phyloP scores from a whole-genome alignment of 1,284 basidiomycete species.

The Leucoagaricus sp. region DNA sequence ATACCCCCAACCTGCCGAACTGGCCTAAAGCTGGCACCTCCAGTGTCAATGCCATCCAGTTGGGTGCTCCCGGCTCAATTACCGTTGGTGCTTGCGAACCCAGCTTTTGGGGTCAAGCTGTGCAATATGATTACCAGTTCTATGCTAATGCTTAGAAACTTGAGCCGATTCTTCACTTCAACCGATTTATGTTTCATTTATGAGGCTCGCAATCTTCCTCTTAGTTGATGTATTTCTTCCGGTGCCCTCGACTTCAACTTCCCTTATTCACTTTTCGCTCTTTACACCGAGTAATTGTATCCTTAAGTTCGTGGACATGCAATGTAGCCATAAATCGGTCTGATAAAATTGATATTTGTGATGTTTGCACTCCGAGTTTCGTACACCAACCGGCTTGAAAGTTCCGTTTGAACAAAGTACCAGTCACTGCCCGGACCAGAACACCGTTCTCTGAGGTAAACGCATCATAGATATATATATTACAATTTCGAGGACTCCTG shows the following conservation, averaged over 20 bases:
- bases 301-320: not conserved
- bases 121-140: constrained; percentile 73
- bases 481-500: constrained; percentile 30
- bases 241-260: too few relatives aligned
- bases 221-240: too few relatives aligned
- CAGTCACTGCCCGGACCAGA: not conserved
- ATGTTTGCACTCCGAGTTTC: too few relatives aligned
- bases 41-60: constrained; percentile 51
- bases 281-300: constrained; percentile 12
- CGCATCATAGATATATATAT: too few relatives aligned
- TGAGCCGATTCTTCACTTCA: too few relatives aligned
- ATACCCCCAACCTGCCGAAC: constrained; percentile 42
- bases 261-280: too few relatives aligned
- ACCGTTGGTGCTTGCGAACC: constrained; percentile 59
- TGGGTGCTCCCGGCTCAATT: constrained; percentile 56
- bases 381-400: too few relatives aligned
- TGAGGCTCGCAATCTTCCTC: too few relatives aligned
- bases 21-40: constrained; percentile 55
- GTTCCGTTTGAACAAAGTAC: too few relatives aligned
- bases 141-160: constrained; percentile 46
- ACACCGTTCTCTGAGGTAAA: not conserved
- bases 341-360: not conserved
- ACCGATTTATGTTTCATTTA: not conserved
- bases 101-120: constrained; percentile 62
- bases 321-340: constrained; percentile 16